phyloP scores from a whole-genome alignment of 2,329 filamentous ascomycete species.

The Neocucurbitaria cava region DNA sequence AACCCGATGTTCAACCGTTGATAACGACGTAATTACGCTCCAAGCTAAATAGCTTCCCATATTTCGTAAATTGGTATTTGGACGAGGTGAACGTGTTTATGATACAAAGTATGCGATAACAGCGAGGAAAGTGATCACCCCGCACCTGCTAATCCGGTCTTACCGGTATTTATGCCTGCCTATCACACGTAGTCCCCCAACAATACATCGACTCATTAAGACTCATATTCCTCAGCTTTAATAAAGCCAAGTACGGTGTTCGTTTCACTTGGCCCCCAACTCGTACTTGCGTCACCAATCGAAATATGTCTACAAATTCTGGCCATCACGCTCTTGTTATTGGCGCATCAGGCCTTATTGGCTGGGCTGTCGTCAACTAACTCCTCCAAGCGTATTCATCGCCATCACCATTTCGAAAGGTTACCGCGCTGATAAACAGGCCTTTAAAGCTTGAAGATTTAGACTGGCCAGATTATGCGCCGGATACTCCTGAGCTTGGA shows the following conservation, averaged over 20 bases:
- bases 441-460: conserved; percentile 42
- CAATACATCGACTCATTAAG: background rate
- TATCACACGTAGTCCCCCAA: no score
- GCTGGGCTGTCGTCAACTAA: conserved; percentile 51
- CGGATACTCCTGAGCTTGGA: conserved; percentile 24
- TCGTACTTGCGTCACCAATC: background rate
- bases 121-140: no score
- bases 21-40: no score
- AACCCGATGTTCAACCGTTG: no score
- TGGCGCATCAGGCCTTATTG: conserved; percentile 51
- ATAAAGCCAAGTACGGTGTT: no score
- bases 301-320: background rate
- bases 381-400: conserved; percentile 44
- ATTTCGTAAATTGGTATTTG: no score
- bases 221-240: background rate
- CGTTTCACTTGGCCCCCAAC: no score
- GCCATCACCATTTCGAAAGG: conserved; percentile 36
- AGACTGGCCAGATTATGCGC: conserved; percentile 39
- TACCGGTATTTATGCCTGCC: no score
- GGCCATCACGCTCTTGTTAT: conserved; percentile 48
- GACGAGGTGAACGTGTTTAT: no score
- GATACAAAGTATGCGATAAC: no score
- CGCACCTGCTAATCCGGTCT: no score
- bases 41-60: no score
- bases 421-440: conserved; percentile 50